Evolutionary conservation across 75 land plant species (phyloP), one percentile per base, ranked within the genome.

Genomic region (Cunninghamia lanceolata): DNA sequence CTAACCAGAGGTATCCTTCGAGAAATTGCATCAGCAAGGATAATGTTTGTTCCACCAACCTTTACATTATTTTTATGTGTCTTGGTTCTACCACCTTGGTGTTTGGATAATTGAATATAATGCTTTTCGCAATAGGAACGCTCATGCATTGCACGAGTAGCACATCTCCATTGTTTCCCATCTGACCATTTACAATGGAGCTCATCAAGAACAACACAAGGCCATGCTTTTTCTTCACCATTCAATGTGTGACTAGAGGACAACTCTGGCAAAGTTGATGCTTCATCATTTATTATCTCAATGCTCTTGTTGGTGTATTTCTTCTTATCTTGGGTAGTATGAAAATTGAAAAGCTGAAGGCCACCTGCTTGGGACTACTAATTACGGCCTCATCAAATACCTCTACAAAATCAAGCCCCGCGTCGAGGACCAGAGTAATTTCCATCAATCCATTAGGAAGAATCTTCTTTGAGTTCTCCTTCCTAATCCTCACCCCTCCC

Each of bases 181-280:
- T 87, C 88, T 15, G 88, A 87, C 35, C 88, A 17, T 54, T 83
- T 87, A 66, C 88, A 87, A 30, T 84, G 87, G 1, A 85, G 30
- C 42, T 85, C 86, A 30, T 85, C 86, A 2, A 93, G 94, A 54
- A 95, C 88, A 39, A 14, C 35, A 35, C 52, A 9, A 25, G 68
- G 4, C 19, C 6, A 21, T 35, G 36, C 25, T 39, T 76, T 73
- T 73, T 91, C 93, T 46, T 85, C 90, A 78, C 88, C 84, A 43
- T 92, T 93, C 14, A 88, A 92, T 38, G 42, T 19, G 21, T 76
- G 79, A 38, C 79, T 42, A 17, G 25, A 3, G 5, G 42, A 38
- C 6, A 19, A 38, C 17, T 76, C 42, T 76, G 42, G 38, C 42
- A 38, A 35, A 38, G 68, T 59, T 25, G 28, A 19, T 25, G 28